These are phyloP conservation scores for Saccharomycopsis fermentans DNA, from an alignment of 805 yeast genomes.

Conservation along the genomic window DNA sequence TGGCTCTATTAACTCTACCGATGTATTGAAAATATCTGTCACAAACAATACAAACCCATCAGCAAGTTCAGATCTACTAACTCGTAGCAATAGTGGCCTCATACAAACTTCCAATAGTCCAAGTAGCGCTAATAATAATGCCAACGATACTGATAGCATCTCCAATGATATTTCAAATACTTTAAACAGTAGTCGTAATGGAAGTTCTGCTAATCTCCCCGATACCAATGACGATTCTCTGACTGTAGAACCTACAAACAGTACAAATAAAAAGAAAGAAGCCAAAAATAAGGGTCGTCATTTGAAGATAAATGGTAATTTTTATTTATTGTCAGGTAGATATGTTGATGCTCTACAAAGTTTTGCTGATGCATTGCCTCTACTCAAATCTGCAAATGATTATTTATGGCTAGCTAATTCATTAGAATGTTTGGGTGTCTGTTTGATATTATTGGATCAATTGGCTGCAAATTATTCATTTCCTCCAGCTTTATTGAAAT, in stretches of 20 bases:
- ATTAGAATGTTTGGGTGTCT: slow-evolving; percentile 69
- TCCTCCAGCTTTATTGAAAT: slow-evolving; percentile 26
- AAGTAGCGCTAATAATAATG: not conserved
- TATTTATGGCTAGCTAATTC: slow-evolving; percentile 83
- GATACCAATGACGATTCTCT: not conserved
- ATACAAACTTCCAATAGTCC: not conserved
- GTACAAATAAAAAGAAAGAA: slow-evolving; percentile 23
- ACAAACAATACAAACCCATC: slow-evolving; percentile 23
- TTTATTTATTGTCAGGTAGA: slow-evolving; percentile 74
- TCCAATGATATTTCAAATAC: not conserved
- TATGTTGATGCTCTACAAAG: slow-evolving; percentile 58
- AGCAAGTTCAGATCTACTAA: slow-evolving; percentile 13
- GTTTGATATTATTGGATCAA: slow-evolving; percentile 49
- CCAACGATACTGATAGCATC: not conserved
- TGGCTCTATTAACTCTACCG: slow-evolving; percentile 46
- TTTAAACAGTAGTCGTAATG: slow-evolving; percentile 5
- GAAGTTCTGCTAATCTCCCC: slow-evolving; percentile 2
- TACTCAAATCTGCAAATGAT: slow-evolving; percentile 56
- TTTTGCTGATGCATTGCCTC: slow-evolving; percentile 61
- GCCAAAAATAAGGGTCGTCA: slow-evolving; percentile 61
- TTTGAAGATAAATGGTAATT: slow-evolving; percentile 62
- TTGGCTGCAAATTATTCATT: slow-evolving; percentile 43
- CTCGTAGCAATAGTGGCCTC: slow-evolving; percentile 15
- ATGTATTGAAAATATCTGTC: slow-evolving; percentile 33
- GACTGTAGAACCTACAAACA: not conserved